Conservation (phyloP, 306 rosid genomes). For the Rosa lucieae region DNA sequence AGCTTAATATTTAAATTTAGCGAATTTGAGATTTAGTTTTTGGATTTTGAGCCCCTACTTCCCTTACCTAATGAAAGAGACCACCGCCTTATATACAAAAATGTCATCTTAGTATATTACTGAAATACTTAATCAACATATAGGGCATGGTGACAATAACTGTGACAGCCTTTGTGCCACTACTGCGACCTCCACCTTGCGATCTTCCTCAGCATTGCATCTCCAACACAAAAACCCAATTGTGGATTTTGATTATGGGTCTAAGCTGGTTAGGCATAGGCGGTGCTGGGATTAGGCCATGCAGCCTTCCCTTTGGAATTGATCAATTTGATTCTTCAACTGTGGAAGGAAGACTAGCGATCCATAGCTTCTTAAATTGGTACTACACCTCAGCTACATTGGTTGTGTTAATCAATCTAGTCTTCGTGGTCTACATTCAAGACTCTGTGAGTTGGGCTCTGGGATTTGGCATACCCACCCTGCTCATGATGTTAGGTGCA, state of each 20-base stretch:
- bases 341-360: slow-evolving; percentile 57
- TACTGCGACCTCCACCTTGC: slow-evolving; percentile 56
- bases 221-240: slow-evolving; percentile 24
- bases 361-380: slow-evolving; percentile 71
- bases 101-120: background rate
- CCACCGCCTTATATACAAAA: no score
- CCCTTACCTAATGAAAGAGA: background rate
- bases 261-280: slow-evolving; percentile 57
- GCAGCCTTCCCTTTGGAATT: slow-evolving; percentile 80
- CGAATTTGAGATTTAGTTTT: background rate
- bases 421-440: slow-evolving; percentile 66
- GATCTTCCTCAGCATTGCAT: slow-evolving; percentile 36
- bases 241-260: slow-evolving; percentile 47
- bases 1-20: background rate
- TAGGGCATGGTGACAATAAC: slow-evolving; percentile 67
- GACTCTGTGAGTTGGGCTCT: slow-evolving; percentile 76
- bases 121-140: background rate
- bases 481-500: slow-evolving; percentile 57
- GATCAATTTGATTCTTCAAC: slow-evolving; percentile 77
- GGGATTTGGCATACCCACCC: slow-evolving; percentile 67
- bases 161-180: slow-evolving; percentile 50
- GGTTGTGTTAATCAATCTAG: slow-evolving; percentile 43
- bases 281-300: slow-evolving; percentile 71
- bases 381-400: slow-evolving; percentile 46
- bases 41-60: background rate